A percentile compares a stretch with the other conserved stretches of the same genome.
These are phyloP conservation scores for Solanum aculeatissimum DNA, from an alignment of 305 asterid species.

Conservation along the genomic window DNA sequence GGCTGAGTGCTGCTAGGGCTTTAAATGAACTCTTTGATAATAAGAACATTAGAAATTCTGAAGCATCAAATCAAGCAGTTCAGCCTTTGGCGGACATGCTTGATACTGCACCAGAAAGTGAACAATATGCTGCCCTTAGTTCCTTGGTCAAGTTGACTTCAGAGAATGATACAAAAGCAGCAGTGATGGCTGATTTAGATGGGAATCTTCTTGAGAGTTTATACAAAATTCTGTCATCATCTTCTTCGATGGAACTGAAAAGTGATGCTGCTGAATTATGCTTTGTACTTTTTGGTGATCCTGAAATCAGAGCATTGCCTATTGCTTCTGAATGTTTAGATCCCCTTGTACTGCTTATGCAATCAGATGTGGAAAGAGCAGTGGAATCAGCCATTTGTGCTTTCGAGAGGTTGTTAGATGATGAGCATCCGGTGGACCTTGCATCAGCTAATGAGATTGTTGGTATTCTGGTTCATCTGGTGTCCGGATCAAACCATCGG, in stretches of 20 bases:
- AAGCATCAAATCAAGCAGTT: slow-evolving; percentile 87
- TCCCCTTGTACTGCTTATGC: slow-evolving; percentile 32
- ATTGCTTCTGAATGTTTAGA: slow-evolving; percentile 37
- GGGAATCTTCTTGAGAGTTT: slow-evolving; percentile 85
- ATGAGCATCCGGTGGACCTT: slow-evolving; percentile 12
- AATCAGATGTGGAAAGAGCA: slow-evolving; percentile 8
- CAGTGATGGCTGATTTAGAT: slow-evolving; percentile 86
- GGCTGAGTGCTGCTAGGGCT: slow-evolving; percentile 96
- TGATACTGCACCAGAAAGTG: slow-evolving; percentile 83
- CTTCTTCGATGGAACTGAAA: slow-evolving; percentile 33
- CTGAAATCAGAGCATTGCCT: slow-evolving; percentile 24
- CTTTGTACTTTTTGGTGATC: slow-evolving; percentile 31
- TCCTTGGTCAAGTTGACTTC: slow-evolving; percentile 75
- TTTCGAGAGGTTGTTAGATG: slow-evolving; percentile 7
- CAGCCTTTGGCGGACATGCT: slow-evolving; percentile 92
- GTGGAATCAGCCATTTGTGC: slow-evolving; percentile 11
- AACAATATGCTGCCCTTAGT: slow-evolving; percentile 93
- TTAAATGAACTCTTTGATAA: slow-evolving; percentile 87
- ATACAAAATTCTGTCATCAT: slow-evolving; percentile 74
- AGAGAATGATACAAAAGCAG: slow-evolving; percentile 82
- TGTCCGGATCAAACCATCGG: slow-evolving; percentile 4
- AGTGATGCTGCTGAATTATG: slow-evolving; percentile 41
- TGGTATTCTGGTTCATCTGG: slow-evolving; percentile 8
- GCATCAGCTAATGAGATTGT: slow-evolving; percentile 10
- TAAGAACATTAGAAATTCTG: slow-evolving; percentile 87